Conservation (phyloP, 371 early-diverging fungal genomes). For the Actinomortierella wolfii region DNA sequence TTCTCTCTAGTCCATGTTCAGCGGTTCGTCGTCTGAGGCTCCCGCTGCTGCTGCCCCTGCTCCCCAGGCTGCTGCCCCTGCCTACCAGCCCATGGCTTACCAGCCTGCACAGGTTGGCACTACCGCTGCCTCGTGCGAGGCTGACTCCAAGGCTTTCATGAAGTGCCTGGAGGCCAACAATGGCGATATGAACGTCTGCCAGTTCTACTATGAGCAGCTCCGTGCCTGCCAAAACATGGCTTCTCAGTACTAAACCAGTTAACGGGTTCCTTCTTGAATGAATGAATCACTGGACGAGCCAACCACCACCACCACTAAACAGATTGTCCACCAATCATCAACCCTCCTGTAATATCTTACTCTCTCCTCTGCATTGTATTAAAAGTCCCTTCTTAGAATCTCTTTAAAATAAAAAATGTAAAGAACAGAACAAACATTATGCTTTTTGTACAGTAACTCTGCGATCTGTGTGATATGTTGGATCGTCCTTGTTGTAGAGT, state of each 20-base stretch:
- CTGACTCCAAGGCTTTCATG: constrained; percentile 85
- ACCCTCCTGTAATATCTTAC: too few species aligned
- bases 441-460: too few species aligned
- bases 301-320: too few species aligned
- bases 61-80: constrained; percentile 30
- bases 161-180: constrained; percentile 83
- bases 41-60: constrained; percentile 37
- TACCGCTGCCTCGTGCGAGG: constrained; percentile 70
- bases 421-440: too few species aligned
- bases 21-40: constrained; percentile 41
- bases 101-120: constrained; percentile 52
- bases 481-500: too few species aligned
- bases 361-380: too few species aligned
- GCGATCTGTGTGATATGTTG: too few species aligned
- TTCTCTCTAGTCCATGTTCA: constrained; percentile 40
- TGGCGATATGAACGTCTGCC: constrained; percentile 81
- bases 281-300: too few species aligned
- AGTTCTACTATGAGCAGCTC: constrained; percentile 88
- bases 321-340: too few species aligned
- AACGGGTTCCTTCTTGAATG: background rate
- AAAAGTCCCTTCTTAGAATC: too few species aligned
- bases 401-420: too few species aligned
- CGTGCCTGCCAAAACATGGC: constrained; percentile 85
- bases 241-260: constrained; percentile 45
- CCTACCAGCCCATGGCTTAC: constrained; percentile 49